Evolutionary conservation across 1,284 basidiomycete genomes (phyloP), one percentile per base, ranked within the genome.

Genomic region (Trametes hirsuta): DNA sequence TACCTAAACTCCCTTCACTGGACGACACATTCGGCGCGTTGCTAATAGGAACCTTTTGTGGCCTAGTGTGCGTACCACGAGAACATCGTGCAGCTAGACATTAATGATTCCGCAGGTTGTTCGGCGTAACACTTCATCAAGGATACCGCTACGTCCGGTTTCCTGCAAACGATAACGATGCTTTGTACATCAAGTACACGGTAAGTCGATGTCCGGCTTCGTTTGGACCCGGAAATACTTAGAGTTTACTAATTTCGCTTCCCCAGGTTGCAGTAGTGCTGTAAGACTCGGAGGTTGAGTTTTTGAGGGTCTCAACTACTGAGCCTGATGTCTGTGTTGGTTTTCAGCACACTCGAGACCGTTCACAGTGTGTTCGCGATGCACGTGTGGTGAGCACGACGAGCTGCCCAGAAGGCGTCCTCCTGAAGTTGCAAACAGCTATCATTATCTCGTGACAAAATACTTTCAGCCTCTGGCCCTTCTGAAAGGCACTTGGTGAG

Each of bases 1-100:
- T 63, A 55, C 63, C 0, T 71, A 58, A 24, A 21, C 1, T 37
- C 35, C 52, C 52, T 1, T 41, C 52, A 15, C 41, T 57, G 4
- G 47, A 55, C 35, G 47, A 55, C 35, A 55, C 45, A 3, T 47
- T 48, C 37, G 53, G 53, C 3, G 53, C 53, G 15, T 24, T 55
- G 15, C 37, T 55, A 4, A 15, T 55, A 11, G 53, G 53, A 15
- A 55, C 36, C 10, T 55, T 47, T 24, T 3, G 47, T 11, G 53
- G 45, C 4, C 30, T 42, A 5, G 41, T 55, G 53, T 55, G 30
- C 22, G 39, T 45, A 30, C 30, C 8, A 18, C 2, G 10, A n/a
- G 5, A 12, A 18, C 14, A 40, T n/a, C 5, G 4, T 39, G 3
- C 24, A 6, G 21, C 14, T 15, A 35, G 3, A 12, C 15, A 10